Base-by-base conservation (phyloP, 192 early-diverging fungal genomes). In the Coemansia sp. region DNA sequence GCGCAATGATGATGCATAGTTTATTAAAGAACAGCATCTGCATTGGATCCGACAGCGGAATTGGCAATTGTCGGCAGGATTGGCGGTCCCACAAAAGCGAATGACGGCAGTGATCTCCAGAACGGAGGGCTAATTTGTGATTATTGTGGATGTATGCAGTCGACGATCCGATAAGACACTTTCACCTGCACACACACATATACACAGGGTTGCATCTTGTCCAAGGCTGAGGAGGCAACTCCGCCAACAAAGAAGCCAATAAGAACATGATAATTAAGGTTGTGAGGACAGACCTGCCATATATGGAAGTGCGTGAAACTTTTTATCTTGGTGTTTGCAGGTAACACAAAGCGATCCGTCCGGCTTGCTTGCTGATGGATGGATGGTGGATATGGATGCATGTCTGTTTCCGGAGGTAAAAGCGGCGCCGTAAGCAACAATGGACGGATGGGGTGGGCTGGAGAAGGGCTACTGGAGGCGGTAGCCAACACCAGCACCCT, bases 271-370 rank as follows among this genome's bases (percentile, higher is more conserved):
- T 16, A 31, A 57, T 57, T 57, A 57, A 57, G 55, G 55, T 57
- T 57, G 55, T 57, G 29, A 53, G 29, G 20, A 7, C 39, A 30
- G 59, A 26, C 37, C n/a, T 43, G 21, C 39, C 59, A 29, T 60
- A 60, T 26, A 18, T 43, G 34, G 39, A 60, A 31, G 29, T n/a
- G 25, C 30, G 40, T 43, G 40, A 43, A 43, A 43, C n/a, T n/a
- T n/a, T n/a, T n/a, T n/a, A n/a, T n/a, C n/a, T n/a, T n/a, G n/a
- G n/a, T n/a, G n/a, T n/a, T n/a, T n/a, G n/a, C n/a, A n/a, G n/a
- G n/a, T 40, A 13, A 40, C 15, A 40, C 37, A 40, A 13, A 15
- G 37, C 10, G 3, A 7, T 40, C 37, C 15, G 37, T 7, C 15
- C 15, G 3, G 37, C 43, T n/a, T 0, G 43, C 43, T n/a, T 0